Percentiles rank a stretch among this genome's conserved stretches.
Conservation (phyloP, 768 basidiomycete species). For the Dacryopinax primogenitus region DNA sequence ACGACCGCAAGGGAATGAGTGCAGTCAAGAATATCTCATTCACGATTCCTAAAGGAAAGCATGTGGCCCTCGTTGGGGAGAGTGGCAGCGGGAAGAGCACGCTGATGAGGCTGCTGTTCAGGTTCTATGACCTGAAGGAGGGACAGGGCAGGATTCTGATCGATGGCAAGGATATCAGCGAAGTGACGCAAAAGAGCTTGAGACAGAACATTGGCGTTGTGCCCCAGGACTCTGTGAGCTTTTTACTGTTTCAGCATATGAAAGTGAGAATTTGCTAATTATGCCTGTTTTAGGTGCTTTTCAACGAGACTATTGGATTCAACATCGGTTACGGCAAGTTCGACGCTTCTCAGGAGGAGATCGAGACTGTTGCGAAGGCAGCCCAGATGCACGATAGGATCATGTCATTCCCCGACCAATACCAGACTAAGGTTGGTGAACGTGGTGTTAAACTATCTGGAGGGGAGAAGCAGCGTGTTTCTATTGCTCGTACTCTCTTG, state of each 20-base stretch:
- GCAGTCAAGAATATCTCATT: slow-evolving; percentile 73
- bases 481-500: slow-evolving; percentile 73
- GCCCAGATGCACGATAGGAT: slow-evolving; percentile 85
- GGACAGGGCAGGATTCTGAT: slow-evolving; percentile 71
- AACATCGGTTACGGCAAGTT: slow-evolving; percentile 62
- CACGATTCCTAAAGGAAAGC: slow-evolving; percentile 71
- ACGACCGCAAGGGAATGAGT: slow-evolving; percentile 39
- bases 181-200: slow-evolving; percentile 70
- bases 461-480: slow-evolving; percentile 81
- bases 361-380: slow-evolving; percentile 63
- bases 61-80: slow-evolving; percentile 82
- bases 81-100: slow-evolving; percentile 75
- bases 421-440: slow-evolving; percentile 80
- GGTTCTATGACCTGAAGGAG: slow-evolving; percentile 78
- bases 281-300: neutral
- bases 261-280: slow-evolving; percentile 40
- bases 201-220: slow-evolving; percentile 79
- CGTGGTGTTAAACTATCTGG: slow-evolving; percentile 72
- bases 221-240: slow-evolving; percentile 70
- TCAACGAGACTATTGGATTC: slow-evolving; percentile 12
- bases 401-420: slow-evolving; percentile 67
- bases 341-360: slow-evolving; percentile 54
- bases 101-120: slow-evolving; percentile 72
- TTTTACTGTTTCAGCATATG: too few relatives aligned
- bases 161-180: slow-evolving; percentile 76